These are phyloP conservation scores for Triangularia verruculosa DNA, from an alignment of 2,329 filamentous ascomycete species.

Conservation along the genomic window DNA sequence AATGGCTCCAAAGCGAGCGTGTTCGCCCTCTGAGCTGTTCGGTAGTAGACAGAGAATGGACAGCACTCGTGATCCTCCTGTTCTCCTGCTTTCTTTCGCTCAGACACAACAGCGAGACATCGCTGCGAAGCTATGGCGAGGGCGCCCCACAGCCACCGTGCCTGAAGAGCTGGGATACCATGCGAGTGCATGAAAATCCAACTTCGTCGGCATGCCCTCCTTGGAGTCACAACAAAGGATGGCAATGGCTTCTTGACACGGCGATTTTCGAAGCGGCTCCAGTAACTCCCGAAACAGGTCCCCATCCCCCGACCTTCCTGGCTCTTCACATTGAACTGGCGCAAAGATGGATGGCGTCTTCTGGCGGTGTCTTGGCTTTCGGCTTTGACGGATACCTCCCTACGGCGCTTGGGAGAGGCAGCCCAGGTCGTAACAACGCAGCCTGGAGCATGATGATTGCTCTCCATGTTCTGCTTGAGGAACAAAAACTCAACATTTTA, in stretches of 20 bases:
- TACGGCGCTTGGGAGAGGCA: conserved; percentile 51
- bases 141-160: conserved; percentile 11
- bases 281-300: conserved; percentile 19
- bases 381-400: conserved; percentile 61
- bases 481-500: conserved; percentile 74
- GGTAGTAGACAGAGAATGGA: conserved; percentile 63
- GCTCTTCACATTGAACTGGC: conserved; percentile 55
- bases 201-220: conserved; percentile 49
- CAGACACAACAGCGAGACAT: conserved; percentile 34
- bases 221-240: conserved; percentile 62
- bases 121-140: conserved; percentile 11
- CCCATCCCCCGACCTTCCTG: conserved; percentile 39
- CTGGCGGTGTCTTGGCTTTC: conserved; percentile 53
- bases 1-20: conserved; percentile 52
- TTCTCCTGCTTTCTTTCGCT: conserved; percentile 63
- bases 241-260: conserved; percentile 69
- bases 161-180: conserved; percentile 41
- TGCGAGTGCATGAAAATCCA: conserved; percentile 46
- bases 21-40: conserved; percentile 30
- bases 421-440: conserved; percentile 57
- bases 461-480: conserved; percentile 84
- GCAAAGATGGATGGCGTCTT: conserved; percentile 61
- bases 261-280: conserved; percentile 35
- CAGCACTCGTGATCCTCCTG: conserved; percentile 61
- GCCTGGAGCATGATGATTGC: conserved; percentile 68